Percentiles rank a stretch among this genome's conserved stretches.
These are phyloP conservation scores for Clathrus columnatus DNA, from an alignment of 768 basidiomycete species.

Conservation along the genomic window DNA sequence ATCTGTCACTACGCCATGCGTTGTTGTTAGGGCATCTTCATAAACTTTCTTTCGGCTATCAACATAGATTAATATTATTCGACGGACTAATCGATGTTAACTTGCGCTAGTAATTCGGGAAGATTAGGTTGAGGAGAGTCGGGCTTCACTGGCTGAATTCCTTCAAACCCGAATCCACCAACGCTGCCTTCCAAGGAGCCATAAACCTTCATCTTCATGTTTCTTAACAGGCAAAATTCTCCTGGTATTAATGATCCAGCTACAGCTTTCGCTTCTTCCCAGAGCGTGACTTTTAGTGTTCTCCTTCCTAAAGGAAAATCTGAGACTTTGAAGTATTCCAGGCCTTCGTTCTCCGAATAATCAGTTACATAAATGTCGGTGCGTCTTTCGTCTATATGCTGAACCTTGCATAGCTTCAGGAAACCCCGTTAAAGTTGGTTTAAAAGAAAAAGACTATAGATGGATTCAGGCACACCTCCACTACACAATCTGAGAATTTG, in stretches of 20 bases:
- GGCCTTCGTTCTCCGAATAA: constrained; percentile 44
- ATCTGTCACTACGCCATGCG: no score
- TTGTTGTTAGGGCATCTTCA: no score
- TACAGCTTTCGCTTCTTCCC: constrained; percentile 36
- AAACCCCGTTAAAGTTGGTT: background rate
- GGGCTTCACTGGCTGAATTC: constrained; percentile 35
- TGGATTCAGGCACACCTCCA: constrained; percentile 2
- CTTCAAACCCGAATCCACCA: constrained; percentile 36
- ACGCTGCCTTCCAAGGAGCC: constrained; percentile 16
- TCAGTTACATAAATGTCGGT: constrained; percentile 53
- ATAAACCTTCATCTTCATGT: constrained; percentile 36
- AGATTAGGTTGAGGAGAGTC: constrained; percentile 31
- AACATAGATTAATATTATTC: constrained; percentile 5
- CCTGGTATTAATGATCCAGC: constrained; percentile 32
- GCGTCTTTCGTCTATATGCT: background rate
- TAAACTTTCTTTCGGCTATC: constrained; percentile 15
- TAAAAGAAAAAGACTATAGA: background rate
- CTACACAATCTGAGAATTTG: constrained; percentile 9
- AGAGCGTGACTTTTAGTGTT: constrained; percentile 43
- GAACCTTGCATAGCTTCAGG: background rate
- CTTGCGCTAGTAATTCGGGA: constrained; percentile 35
- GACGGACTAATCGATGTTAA: constrained; percentile 27
- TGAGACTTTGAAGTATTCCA: constrained; percentile 26
- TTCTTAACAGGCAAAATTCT: constrained; percentile 38
- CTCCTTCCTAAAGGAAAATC: constrained; percentile 36